Conservation (phyloP, 805 yeast genomes). For the Metschnikowia borealis region DNA sequence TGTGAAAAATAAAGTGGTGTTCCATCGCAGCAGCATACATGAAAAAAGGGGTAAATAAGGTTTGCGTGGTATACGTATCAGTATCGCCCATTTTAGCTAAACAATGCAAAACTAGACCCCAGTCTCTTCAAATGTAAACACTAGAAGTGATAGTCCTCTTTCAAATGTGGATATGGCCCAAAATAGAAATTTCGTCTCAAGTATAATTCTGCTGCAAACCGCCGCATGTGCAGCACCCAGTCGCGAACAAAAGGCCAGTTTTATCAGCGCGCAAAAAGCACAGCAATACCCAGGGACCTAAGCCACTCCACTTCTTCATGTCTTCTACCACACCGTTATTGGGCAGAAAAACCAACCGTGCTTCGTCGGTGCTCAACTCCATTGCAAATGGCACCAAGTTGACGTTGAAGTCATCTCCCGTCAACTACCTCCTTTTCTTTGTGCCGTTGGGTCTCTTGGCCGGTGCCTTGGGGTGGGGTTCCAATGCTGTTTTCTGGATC, state of each 20-base stretch:
- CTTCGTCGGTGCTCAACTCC: constrained; percentile 4
- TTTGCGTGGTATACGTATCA: too few species aligned
- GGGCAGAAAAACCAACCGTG: constrained; percentile 8
- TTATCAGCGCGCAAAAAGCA: not conserved
- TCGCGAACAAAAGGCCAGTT: not conserved
- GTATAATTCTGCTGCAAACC: not conserved
- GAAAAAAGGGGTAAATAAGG: not conserved
- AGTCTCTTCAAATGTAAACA: too few species aligned
- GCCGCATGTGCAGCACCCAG: not conserved
- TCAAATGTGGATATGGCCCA: not conserved
- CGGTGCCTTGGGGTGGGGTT: constrained; percentile 54
- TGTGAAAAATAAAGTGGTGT: not conserved
- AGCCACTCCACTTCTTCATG: constrained; percentile 7
- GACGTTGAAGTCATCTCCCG: constrained; percentile 55
- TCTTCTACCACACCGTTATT: constrained; percentile 15
- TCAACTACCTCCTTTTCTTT: constrained; percentile 71
- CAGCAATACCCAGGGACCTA: not conserved
- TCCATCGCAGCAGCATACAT: not conserved
- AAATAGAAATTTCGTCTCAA: not conserved
- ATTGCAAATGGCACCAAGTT: constrained; percentile 13
- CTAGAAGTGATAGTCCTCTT: too few species aligned
- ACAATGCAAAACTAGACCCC: too few species aligned
- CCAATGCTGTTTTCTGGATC: constrained; percentile 56
- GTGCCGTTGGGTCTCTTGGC: constrained; percentile 89
- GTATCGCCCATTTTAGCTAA: too few species aligned